A percentile compares a stretch with the other conserved stretches of the same genome.
Conservation (phyloP, 257 asterid species). For the Solanum dulcamara region DNA sequence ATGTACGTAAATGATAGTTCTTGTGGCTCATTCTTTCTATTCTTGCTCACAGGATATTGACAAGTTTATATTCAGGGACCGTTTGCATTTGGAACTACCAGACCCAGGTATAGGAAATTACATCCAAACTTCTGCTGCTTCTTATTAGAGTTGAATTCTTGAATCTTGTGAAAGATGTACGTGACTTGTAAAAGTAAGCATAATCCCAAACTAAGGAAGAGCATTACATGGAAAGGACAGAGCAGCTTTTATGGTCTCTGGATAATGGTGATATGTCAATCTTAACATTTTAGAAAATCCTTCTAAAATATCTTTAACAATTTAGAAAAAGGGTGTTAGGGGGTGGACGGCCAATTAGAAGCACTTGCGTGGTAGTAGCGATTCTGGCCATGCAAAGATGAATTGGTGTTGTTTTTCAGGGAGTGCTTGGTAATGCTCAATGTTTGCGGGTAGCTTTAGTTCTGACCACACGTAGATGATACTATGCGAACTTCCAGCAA, state of each 20-base stretch:
- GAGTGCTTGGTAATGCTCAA: background rate
- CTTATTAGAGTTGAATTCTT: background rate
- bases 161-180: background rate
- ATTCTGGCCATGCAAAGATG: background rate
- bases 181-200: background rate
- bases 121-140: background rate
- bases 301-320: background rate
- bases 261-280: background rate
- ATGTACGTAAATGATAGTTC: background rate
- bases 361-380: background rate
- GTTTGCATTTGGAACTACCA: conserved; percentile 66
- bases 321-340: background rate
- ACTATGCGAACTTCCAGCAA: background rate
- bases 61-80: conserved; percentile 68
- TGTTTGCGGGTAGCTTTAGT: background rate
- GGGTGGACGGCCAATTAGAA: background rate
- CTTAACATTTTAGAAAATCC: background rate
- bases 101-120: conserved; percentile 40
- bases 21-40: conserved; percentile 7
- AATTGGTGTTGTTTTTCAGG: background rate
- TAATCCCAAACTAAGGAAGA: background rate
- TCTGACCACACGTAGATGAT: background rate
- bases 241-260: background rate
- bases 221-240: background rate
- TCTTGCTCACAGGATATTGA: conserved; percentile 44